These are phyloP conservation scores for Backusella circina DNA, from an alignment of 192 early-diverging fungal species.

Conservation along the genomic window DNA sequence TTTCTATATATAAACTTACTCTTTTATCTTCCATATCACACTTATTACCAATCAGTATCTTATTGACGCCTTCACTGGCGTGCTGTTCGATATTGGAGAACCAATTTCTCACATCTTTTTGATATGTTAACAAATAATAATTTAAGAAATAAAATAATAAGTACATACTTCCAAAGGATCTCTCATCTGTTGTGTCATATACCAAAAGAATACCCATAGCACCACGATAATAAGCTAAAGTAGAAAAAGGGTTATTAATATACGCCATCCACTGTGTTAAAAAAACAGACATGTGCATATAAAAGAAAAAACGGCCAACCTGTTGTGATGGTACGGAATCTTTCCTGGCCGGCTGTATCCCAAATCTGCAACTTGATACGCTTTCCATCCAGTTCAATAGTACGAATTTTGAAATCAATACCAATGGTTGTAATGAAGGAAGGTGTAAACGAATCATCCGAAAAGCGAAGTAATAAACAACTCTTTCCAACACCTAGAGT, in stretches of 20 bases:
- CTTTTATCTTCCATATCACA: conserved; percentile 97
- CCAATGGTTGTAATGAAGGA: conserved; percentile 99
- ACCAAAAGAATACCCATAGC: conserved; percentile 98
- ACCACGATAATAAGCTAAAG: conserved; percentile 95
- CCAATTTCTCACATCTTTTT: conserved; percentile 98
- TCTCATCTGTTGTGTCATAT: conserved; percentile 98
- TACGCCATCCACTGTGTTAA: too few relatives aligned
- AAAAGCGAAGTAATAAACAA: conserved; percentile 95
- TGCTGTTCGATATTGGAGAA: conserved; percentile 99
- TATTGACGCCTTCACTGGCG: conserved; percentile 98
- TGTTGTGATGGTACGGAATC: conserved; percentile 98
- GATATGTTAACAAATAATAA: not conserved
- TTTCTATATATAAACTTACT: conserved; percentile 19
- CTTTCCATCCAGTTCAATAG: conserved; percentile 98
- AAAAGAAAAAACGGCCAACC: conserved; percentile 53
- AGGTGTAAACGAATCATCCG: conserved; percentile 98
- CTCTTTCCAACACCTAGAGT: conserved; percentile 97
- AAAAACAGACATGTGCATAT: too few relatives aligned
- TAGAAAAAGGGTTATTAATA: conserved; percentile 3
- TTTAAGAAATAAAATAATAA: not conserved
- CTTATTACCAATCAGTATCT: conserved; percentile 99
- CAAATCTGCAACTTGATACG: conserved; percentile 99
- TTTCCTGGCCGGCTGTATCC: conserved; percentile 99
- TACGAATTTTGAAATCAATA: conserved; percentile 99
- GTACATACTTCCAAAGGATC: conserved; percentile 90